These are phyloP conservation scores for Agroathelia rolfsii DNA, from an alignment of 1,284 basidiomycete genomes.

Conservation along the genomic window DNA sequence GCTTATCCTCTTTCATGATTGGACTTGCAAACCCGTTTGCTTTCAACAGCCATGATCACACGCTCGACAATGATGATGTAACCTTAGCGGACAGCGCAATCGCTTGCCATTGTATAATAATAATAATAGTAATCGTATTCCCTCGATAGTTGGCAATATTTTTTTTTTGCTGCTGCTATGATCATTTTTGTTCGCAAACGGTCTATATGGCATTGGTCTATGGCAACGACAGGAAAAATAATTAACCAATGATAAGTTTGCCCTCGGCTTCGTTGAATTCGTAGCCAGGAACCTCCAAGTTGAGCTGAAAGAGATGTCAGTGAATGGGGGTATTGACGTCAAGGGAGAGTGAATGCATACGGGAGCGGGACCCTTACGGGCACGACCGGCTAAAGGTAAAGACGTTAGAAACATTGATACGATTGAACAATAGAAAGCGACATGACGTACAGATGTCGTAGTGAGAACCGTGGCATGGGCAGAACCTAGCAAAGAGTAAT, in stretches of 20 bases:
- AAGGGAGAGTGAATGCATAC: slow-evolving; percentile 32
- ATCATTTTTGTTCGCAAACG: no score
- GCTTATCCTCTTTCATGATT: no score
- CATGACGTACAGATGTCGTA: slow-evolving; percentile 78
- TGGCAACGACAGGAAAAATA: no score
- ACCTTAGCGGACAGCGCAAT: no score
- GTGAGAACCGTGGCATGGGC: slow-evolving; percentile 97
- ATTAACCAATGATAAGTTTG: slow-evolving; percentile 88
- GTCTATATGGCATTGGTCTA: no score
- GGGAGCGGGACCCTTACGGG: slow-evolving; percentile 91
- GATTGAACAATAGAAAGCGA: slow-evolving; percentile 6
- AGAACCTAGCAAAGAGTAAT: slow-evolving; percentile 51
- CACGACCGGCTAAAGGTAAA: slow-evolving; percentile 75
- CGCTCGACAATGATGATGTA: no score
- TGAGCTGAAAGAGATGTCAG: slow-evolving; percentile 45
- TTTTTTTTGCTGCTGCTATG: no score
- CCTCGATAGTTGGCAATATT: no score
- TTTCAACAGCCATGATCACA: no score
- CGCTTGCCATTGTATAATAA: no score
- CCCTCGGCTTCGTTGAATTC: slow-evolving; percentile 81
- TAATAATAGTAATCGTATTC: no score
- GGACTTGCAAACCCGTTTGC: no score
- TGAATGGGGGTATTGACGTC: slow-evolving; percentile 6
- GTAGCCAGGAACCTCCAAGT: slow-evolving; percentile 88
- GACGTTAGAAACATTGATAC: slow-evolving; percentile 10